Percentiles rank a stretch among this genome's conserved stretches.
Conservation (phyloP, 306 rosid species). For the Medicago ruthenica region DNA sequence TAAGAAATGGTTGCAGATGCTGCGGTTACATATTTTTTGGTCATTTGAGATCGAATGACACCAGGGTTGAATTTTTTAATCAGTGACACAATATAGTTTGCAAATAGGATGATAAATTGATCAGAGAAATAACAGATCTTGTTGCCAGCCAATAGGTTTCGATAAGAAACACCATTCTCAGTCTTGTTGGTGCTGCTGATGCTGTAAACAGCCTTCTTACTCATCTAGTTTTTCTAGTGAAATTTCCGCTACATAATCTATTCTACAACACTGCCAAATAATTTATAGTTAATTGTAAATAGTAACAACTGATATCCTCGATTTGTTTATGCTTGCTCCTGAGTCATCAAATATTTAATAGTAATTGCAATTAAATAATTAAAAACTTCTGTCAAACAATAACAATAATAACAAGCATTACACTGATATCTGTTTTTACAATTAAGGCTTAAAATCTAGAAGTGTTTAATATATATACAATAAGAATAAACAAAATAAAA, state of each 20-base stretch:
- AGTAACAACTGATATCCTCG: too few species aligned
- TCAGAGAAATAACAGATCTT: neutral
- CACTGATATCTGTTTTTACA: slow-evolving; percentile 34
- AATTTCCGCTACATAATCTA: neutral
- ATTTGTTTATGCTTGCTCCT: neutral
- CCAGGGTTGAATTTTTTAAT: neutral
- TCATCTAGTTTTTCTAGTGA: neutral
- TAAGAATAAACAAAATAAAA: slow-evolving; percentile 10
- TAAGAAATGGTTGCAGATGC: neutral
- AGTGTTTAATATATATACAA: slow-evolving; percentile 41
- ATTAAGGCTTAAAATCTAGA: slow-evolving; percentile 2
- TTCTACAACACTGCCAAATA: neutral
- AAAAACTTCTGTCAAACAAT: neutral
- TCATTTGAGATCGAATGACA: neutral
- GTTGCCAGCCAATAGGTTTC: neutral
- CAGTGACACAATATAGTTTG: neutral
- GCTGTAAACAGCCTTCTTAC: neutral
- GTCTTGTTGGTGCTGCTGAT: neutral
- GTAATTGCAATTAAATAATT: neutral
- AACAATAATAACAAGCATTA: slow-evolving; percentile 12
- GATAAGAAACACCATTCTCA: neutral
- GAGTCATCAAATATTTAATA: slow-evolving; percentile 8
- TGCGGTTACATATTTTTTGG: neutral
- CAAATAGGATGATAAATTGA: neutral
- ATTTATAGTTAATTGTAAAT: too few species aligned